Conservation (phyloP, 192 early-diverging fungal genomes). For the Mortierella antarctica region DNA sequence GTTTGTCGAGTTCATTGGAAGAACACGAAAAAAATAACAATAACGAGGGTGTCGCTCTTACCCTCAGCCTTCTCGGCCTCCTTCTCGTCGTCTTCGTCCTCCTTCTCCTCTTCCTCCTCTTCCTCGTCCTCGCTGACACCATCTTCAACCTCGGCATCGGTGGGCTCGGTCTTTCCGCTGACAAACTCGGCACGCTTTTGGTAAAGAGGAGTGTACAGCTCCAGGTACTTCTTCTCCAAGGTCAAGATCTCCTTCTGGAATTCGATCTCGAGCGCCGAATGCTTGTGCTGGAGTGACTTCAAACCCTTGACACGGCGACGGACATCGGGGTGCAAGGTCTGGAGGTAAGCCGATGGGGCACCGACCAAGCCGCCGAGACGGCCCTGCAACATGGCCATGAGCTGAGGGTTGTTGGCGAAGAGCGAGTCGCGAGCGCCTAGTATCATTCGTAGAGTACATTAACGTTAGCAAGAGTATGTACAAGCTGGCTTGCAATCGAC, state of each 20-base stretch:
- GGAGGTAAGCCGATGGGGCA: slow-evolving; percentile 76
- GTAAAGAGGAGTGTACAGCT: slow-evolving; percentile 88
- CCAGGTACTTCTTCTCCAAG: slow-evolving; percentile 96
- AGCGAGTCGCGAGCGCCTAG: slow-evolving; percentile 9
- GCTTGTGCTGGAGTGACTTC: slow-evolving; percentile 90
- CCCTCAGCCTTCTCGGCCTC: slow-evolving; percentile 54
- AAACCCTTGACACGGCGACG: slow-evolving; percentile 89
- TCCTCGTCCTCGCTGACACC: slow-evolving; percentile 72
- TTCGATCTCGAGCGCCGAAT: slow-evolving; percentile 83
- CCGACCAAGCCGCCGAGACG: slow-evolving; percentile 85
- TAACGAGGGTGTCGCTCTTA: background rate
- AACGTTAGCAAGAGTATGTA: slow-evolving; percentile 3
- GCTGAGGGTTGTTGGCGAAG: slow-evolving; percentile 67
- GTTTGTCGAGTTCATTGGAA: background rate
- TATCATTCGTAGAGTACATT: background rate
- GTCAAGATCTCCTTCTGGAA: slow-evolving; percentile 95
- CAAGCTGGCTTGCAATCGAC: no score
- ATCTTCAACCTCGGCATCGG: slow-evolving; percentile 81
- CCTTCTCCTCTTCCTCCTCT: slow-evolving; percentile 67
- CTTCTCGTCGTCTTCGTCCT: slow-evolving; percentile 59
- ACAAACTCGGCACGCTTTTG: slow-evolving; percentile 87
- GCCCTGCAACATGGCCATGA: slow-evolving; percentile 80
- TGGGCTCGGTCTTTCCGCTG: slow-evolving; percentile 87
- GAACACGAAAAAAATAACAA: background rate
- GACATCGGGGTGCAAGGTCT: slow-evolving; percentile 79